A percentile compares a stretch with the other conserved stretches of the same genome.
These are phyloP conservation scores for Saccharomycopsis sp. DNA, from an alignment of 805 yeast species.

Conservation along the genomic window DNA sequence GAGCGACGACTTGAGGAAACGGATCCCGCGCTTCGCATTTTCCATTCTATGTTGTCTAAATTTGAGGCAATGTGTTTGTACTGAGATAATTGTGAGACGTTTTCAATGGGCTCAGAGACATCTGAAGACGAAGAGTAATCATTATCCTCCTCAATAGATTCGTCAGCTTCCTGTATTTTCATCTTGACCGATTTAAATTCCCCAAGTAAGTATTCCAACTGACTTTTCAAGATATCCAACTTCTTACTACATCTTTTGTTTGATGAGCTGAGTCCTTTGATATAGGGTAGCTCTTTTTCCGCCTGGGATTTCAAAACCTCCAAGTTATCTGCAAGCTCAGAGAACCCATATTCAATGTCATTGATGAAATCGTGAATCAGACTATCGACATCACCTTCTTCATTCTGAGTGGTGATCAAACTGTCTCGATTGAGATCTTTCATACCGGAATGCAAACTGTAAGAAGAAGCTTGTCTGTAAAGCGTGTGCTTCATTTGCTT, in stretches of 20 bases:
- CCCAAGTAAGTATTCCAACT: conserved; percentile 1
- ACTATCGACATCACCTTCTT: not conserved
- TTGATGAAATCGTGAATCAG: conserved; percentile 1
- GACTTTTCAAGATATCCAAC: conserved; percentile 2
- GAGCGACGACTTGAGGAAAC: too few relatives aligned
- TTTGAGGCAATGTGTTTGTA: not conserved
- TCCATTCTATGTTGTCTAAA: not conserved
- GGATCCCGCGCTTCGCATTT: too few relatives aligned
- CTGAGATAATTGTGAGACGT: too few relatives aligned
- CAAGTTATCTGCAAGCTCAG: not conserved
- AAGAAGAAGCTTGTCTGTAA: too few relatives aligned
- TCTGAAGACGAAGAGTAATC: too few relatives aligned
- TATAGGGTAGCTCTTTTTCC: conserved; percentile 3
- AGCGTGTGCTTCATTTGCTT: conserved; percentile 3
- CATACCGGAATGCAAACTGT: too few relatives aligned
- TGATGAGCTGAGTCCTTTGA: not conserved
- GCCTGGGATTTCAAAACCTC: conserved; percentile 7
- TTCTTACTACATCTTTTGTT: not conserved
- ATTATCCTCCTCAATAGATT: too few relatives aligned
- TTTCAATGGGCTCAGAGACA: too few relatives aligned
- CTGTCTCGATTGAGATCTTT: too few relatives aligned
- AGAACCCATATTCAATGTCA: not conserved
- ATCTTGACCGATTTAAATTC: conserved; percentile 7
- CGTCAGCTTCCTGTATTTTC: not conserved
- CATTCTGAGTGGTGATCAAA: too few relatives aligned